These are phyloP conservation scores for Pseudomonodictys pantanalensis DNA, from an alignment of 495 filamentous ascomycete species.

Conservation along the genomic window DNA sequence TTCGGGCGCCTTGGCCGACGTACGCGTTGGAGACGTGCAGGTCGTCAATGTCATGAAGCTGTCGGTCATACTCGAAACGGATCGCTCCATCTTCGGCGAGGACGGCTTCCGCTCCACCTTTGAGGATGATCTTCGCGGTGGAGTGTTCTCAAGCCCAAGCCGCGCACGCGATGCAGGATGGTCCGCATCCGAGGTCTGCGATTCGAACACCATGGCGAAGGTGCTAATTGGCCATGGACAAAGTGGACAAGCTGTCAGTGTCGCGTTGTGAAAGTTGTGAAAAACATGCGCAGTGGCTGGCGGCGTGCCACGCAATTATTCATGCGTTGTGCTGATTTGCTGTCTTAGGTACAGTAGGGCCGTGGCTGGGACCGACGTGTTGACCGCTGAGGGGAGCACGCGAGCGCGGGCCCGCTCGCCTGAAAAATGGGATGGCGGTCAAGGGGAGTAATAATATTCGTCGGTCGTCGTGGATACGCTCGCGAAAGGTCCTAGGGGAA, in stretches of 20 bases:
- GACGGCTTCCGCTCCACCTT: slow-evolving; percentile 15
- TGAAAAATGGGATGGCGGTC: no score
- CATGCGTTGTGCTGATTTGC: slow-evolving; percentile 12
- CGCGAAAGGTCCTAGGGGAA: no score
- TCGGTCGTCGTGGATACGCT: no score
- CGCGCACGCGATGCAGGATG: slow-evolving; percentile 4
- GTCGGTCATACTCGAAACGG: slow-evolving; percentile 10
- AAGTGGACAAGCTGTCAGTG: slow-evolving; percentile 3
- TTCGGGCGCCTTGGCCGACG: slow-evolving; percentile 5
- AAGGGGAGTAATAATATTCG: no score
- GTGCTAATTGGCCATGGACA: slow-evolving; percentile 2
- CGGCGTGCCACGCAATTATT: slow-evolving; percentile 11
- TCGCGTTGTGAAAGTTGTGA: slow-evolving; percentile 2
- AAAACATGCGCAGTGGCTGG: slow-evolving; percentile 1
- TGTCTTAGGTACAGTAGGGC: no score
- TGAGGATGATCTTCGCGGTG: slow-evolving; percentile 20
- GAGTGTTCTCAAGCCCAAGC: slow-evolving; percentile 22
- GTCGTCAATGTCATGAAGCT: not conserved
- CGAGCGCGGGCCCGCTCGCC: no score
- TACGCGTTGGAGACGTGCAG: slow-evolving; percentile 3
- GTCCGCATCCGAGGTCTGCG: slow-evolving; percentile 4
- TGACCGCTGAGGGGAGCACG: slow-evolving; percentile 15
- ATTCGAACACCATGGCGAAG: slow-evolving; percentile 7
- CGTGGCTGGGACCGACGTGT: slow-evolving; percentile 1
- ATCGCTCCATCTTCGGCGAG: slow-evolving; percentile 14